These are phyloP conservation scores for Candolleomyces aberdarensis DNA, from an alignment of 768 basidiomycete genomes.

Conservation along the genomic window DNA sequence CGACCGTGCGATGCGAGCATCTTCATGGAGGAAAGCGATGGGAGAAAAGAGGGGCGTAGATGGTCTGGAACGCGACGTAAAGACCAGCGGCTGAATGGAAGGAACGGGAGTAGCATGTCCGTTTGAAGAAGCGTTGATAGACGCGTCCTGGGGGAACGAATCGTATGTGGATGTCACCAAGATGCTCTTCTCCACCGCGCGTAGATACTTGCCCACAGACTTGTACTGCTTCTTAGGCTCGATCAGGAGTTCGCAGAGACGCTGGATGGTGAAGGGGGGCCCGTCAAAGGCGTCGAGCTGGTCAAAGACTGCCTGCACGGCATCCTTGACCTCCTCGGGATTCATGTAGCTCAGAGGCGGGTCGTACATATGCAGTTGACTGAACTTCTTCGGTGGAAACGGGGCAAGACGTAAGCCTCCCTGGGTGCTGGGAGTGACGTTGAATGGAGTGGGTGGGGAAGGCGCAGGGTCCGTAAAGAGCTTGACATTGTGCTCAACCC, in stretches of 20 bases:
- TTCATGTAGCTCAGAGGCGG: constrained; percentile 58
- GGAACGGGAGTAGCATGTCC: constrained; percentile 10
- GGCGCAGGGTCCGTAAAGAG: constrained; percentile 40
- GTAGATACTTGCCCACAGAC: constrained; percentile 81
- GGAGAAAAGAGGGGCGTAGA: constrained; percentile 84
- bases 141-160: constrained; percentile 53
- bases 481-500: constrained; percentile 56
- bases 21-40: constrained; percentile 82
- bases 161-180: constrained; percentile 82
- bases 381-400: constrained; percentile 58
- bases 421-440: constrained; percentile 38
- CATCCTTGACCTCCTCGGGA: constrained; percentile 54
- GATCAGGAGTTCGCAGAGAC: constrained; percentile 78
- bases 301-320: constrained; percentile 53
- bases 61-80: constrained; percentile 54
- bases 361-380: constrained; percentile 48
- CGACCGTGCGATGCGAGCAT: constrained; percentile 76
- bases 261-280: constrained; percentile 91
- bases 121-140: neutral
- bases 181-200: constrained; percentile 78
- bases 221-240: constrained; percentile 70
- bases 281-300: constrained; percentile 74
- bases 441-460: constrained; percentile 37
- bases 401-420: constrained; percentile 73
- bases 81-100: constrained; percentile 41